Evolutionary conservation across 176 grass and related monocot genomes (phyloP).

Genomic region (Raddia distichophylla): DNA sequence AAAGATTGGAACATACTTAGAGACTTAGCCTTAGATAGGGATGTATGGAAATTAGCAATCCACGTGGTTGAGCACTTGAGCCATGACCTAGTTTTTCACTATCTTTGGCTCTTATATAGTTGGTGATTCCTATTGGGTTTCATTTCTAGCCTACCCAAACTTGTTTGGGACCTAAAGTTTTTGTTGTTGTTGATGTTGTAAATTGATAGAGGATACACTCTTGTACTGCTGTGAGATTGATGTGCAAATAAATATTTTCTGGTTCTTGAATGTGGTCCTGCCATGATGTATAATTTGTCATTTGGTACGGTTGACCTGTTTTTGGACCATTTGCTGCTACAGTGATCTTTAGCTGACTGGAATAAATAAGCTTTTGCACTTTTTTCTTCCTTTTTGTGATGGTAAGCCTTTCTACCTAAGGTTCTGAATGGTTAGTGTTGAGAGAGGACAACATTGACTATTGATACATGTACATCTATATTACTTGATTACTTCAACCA

Average conservation of each 20-base stretch:
- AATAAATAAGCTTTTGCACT: constrained; percentile 10
- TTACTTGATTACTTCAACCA: background rate
- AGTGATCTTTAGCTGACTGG: background rate
- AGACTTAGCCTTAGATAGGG: too few species aligned
- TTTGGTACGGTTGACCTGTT: constrained; percentile 19
- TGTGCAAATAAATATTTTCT: constrained; percentile 10
- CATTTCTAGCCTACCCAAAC: too few species aligned
- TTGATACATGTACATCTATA: background rate
- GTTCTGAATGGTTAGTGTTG: background rate
- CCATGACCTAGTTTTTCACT: too few species aligned
- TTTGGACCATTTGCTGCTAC: constrained; percentile 4
- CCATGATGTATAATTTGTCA: background rate
- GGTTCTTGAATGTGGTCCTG: background rate
- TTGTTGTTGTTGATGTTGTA: background rate
- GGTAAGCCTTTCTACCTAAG: background rate
- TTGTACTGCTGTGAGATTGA: background rate
- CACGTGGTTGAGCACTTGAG: too few species aligned
- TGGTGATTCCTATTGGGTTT: too few species aligned
- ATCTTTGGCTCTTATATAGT: too few species aligned
- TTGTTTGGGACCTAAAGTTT: too few species aligned
- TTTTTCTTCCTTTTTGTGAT: background rate
- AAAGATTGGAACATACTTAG: too few species aligned
- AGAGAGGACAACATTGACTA: constrained; percentile 10
- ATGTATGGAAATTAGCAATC: too few species aligned
- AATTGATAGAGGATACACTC: background rate